Evolutionary conservation across 73 alveolate genomes (phyloP).

Genomic region (Paramecium primaurelia): DNA sequence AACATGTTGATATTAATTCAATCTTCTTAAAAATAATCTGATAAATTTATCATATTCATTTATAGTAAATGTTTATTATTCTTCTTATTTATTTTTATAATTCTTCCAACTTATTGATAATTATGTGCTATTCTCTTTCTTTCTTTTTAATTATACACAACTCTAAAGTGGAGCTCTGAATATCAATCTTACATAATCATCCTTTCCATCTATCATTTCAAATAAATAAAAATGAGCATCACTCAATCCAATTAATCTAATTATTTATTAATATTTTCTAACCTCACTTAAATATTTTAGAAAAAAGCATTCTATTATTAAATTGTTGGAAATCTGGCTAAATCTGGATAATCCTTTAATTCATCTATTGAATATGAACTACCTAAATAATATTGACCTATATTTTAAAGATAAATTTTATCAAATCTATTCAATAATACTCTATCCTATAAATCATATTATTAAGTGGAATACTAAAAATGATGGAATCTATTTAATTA

Average conservation of each 20-base stretch:
- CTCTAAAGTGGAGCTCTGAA: constrained; percentile 31
- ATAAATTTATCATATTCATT: constrained; percentile 21
- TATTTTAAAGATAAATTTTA: constrained; percentile 13
- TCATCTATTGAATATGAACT: constrained; percentile 20
- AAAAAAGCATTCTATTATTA: constrained; percentile 36
- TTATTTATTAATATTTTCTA: not conserved
- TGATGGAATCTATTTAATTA: not conserved
- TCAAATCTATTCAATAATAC: constrained; percentile 19
- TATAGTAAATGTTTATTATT: not conserved
- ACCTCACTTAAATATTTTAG: constrained; percentile 5
- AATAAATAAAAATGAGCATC: constrained; percentile 45
- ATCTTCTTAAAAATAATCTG: not conserved
- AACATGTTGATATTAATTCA: constrained; percentile 14
- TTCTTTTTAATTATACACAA: constrained; percentile 18
- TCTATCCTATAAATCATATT: not conserved
- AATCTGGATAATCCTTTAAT: constrained; percentile 39
- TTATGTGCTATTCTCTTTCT: not conserved
- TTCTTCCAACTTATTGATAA: constrained; percentile 26
- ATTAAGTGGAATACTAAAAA: not conserved
- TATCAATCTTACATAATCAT: constrained; percentile 3
- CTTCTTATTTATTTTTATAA: constrained; percentile 38
- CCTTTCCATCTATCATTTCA: not conserved
- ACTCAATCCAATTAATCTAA: constrained; percentile 30
- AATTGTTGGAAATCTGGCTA: constrained; percentile 36
- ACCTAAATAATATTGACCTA: constrained; percentile 40